Evolutionary conservation across 1,284 basidiomycete species (phyloP), one percentile per base, ranked within the genome.

Genomic region (Puccinia horiana): DNA sequence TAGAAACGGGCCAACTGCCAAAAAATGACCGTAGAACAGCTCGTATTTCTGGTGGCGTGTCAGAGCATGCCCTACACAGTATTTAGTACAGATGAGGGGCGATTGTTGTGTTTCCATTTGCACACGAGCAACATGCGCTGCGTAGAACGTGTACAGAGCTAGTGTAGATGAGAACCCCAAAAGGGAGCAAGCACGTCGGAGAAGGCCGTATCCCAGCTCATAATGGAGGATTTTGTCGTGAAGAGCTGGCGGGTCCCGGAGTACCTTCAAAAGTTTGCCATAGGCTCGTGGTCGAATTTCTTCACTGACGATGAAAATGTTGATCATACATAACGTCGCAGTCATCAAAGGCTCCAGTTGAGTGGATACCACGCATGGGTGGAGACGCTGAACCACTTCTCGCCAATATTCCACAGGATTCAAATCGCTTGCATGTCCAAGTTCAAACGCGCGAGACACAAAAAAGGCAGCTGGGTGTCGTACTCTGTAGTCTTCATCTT

Each of bases 211-310:
- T 54, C 95, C 90, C 84, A 81, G 26, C 94, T 92, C 8, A 85
- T 85, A 11, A 89, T 88, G 85, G 92, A 93, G 26, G 85, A 84
- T 18, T 88, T 85, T 16, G 87, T 88, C 44, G 63, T 42, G 76
- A 37, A 63, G 82, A 37, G 81, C 81, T 70, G 35, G 84, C 47
- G 2, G 83, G 23, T 65, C 35, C 23, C 16, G 29, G 26, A 81
- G 42, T 72, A 91, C 90, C 86, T 95, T 94, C 82, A 98, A 88
- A 52, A 98, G 87, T 86, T 96, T 92, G 90, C 93, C 95, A 85
- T 96, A 94, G 0, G 94, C 90, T 0, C 91, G 92, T n/a, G 93
- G 90, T n/a, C 96, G 90, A 16, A 93, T 90, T 0, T 90, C 90
- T 1, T 94, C 92, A 85, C 92, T 93, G 26, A 91, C 90, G 44